phyloP scores from a whole-genome alignment of 257 asterid genomes.

The Solanum virginianum region DNA sequence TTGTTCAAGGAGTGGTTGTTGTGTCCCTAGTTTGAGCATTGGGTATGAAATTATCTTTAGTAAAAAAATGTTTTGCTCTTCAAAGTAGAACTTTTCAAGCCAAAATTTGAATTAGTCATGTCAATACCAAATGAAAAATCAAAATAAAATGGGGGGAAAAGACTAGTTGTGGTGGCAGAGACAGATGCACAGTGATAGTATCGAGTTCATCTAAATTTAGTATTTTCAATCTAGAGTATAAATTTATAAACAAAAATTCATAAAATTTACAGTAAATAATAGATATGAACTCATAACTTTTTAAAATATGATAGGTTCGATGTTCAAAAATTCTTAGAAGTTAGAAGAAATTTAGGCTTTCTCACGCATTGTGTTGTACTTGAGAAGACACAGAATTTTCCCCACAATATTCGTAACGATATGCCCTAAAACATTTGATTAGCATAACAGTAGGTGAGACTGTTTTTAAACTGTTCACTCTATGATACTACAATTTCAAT shows the following conservation, averaged over 20 bases:
- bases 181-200: neutral
- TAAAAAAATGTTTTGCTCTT: too few species aligned
- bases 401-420: neutral
- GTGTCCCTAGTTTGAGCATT: rapidly evolving
- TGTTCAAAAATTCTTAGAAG: too few species aligned
- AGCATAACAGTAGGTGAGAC: neutral
- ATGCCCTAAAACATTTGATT: neutral
- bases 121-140: too few species aligned
- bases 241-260: neutral
- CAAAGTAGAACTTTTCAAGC: neutral
- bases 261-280: too few species aligned
- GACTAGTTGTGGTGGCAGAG: too few species aligned
- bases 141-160: too few species aligned
- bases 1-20: neutral
- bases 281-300: too few species aligned
- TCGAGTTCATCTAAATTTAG: neutral
- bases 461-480: neutral
- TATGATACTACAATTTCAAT: neutral
- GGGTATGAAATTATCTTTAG: too few species aligned
- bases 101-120: too few species aligned
- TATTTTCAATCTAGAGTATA: neutral
- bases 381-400: neutral
- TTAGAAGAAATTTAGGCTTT: too few species aligned
- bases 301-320: too few species aligned
- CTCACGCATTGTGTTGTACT: too few species aligned